Evolutionary conservation across 768 basidiomycete genomes (phyloP), one percentile per base, ranked within the genome.

Genomic region (Lactarius sanguifluus): DNA sequence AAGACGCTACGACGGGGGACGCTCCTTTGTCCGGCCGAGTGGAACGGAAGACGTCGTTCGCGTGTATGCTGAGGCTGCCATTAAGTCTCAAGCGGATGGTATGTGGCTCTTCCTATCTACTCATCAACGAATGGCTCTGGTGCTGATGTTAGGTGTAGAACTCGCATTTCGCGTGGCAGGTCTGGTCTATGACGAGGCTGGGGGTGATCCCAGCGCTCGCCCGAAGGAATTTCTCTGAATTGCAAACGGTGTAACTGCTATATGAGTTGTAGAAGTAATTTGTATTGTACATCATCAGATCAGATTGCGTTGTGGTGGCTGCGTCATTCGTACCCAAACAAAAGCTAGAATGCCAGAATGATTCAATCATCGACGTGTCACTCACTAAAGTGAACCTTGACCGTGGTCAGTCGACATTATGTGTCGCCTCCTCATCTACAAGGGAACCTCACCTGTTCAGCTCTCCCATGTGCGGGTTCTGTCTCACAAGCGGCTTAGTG

Each of bases 21-120:
- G 97, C 50, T 86, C 92, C 32, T 99, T 99, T 73, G 97, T 98
- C 20, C 78, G 97, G 64, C 97, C 97, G 2, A 96, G 94, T 76
- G 97, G 97, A 10, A 99, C 97, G 28, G 97, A 99, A 76, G 96
- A 99, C 73, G 96, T 96, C 30, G 97, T 99, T 7, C 84, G 97
- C 65, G 95, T 99, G 18, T 99, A 98, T 74, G 97, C 96, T 1
- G 97, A 99, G 76, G 96, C 97, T 1, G 81, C 80, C 56, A 78
- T 85, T 50, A 85, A 83, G 67, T 76, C 83, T 16, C 88, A 90
- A 71, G 93, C 91, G 23, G 94, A 96, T 75, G 91, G 96, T 97
- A 70, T 73, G 89, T 81, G 3, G 12, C 25, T 52, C 23, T 57
- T 38, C 36, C 16, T 30, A 41, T n/a, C 64, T 28, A 50, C 30